Evolutionary conservation across 306 rosid species (phyloP), one percentile per base, ranked within the genome.

Genomic region (Fagus sylvatica): DNA sequence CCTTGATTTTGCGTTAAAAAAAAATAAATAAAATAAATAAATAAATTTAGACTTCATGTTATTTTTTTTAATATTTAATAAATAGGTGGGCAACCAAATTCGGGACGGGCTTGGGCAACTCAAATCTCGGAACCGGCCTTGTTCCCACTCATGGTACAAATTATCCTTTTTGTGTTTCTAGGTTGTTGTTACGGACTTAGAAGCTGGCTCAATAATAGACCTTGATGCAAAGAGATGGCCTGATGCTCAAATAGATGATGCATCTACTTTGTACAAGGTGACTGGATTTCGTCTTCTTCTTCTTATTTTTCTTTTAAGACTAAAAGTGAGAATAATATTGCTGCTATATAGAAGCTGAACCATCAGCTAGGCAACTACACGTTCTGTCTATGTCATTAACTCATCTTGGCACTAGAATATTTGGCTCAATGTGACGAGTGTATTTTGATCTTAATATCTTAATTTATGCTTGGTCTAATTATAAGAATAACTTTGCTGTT

Each of bases 151-250:
- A 57, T 66, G 40, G 30, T 4, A 30, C 72, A 37, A 71, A 85
- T 81, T 34, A 78, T 43, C 11, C 32, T 39, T 76, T 79, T 32
- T 78, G 37, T 81, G 22, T 74, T 78, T 53, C 49, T 75, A 93
- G 98, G 96, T 95, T 74, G 97, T 95, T 34, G 90, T 95, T 69
- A 88, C 98, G 73, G 93, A 95, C 79, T 83, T 93, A 77, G 93
- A 95, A 82, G 89, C 89, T 61, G 89, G 81, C 88, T 81, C 87
- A 78, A 70, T 79, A 53, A 76, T 84, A 75, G 91, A 93, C 64
- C 93, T 93, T 69, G 97, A 91, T 65, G 99, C 93, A 68, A 93
- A 89, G 88, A 93, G 79, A 78, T 88, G 93, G 96, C 98, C 98
- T n/a, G 98, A 95, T 83, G 93, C 90, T 82, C 89, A 87, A 75